Evolutionary conservation across 495 filamentous ascomycete species (phyloP).

Genomic region (Xylaria palmicola): DNA sequence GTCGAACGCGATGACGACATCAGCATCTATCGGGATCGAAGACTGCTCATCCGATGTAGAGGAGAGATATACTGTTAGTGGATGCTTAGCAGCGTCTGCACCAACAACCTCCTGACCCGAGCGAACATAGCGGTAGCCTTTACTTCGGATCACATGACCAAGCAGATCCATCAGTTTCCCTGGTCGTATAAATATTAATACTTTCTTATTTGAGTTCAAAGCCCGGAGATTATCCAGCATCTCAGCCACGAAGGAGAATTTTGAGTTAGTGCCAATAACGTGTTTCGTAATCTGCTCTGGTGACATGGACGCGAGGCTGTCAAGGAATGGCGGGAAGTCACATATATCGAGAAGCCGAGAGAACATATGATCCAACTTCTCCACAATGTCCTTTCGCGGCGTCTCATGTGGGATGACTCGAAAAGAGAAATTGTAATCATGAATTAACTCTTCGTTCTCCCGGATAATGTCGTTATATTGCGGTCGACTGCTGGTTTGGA

Average conservation of each 20-base stretch:
- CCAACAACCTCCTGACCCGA: slow-evolving; percentile 22
- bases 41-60: slow-evolving; percentile 20
- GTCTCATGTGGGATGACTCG: slow-evolving; percentile 13
- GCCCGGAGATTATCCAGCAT: slow-evolving; percentile 31
- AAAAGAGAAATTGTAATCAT: slow-evolving; percentile 34
- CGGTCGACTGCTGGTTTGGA: slow-evolving; percentile 35
- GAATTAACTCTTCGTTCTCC: slow-evolving; percentile 35
- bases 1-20: slow-evolving; percentile 45
- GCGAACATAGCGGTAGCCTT: slow-evolving; percentile 26
- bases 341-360: slow-evolving; percentile 39
- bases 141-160: slow-evolving; percentile 31
- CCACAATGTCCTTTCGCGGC: slow-evolving; percentile 27
- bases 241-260: slow-evolving; percentile 47
- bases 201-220: slow-evolving; percentile 30
- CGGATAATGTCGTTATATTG: slow-evolving; percentile 40
- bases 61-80: slow-evolving; percentile 22
- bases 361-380: slow-evolving; percentile 40
- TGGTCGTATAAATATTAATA: slow-evolving; percentile 42
- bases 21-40: slow-evolving; percentile 21
- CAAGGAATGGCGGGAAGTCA: slow-evolving; percentile 42
- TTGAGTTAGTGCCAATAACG: slow-evolving; percentile 41
- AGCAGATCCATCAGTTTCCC: slow-evolving; percentile 40
- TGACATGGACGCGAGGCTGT: slow-evolving; percentile 29
- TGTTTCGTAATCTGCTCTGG: slow-evolving; percentile 35
- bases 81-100: slow-evolving; percentile 15